Percentiles rank a stretch among this genome's conserved stretches.
phyloP scores from a whole-genome alignment of 2,329 filamentous ascomycete genomes.

The Massarina eburnea region DNA sequence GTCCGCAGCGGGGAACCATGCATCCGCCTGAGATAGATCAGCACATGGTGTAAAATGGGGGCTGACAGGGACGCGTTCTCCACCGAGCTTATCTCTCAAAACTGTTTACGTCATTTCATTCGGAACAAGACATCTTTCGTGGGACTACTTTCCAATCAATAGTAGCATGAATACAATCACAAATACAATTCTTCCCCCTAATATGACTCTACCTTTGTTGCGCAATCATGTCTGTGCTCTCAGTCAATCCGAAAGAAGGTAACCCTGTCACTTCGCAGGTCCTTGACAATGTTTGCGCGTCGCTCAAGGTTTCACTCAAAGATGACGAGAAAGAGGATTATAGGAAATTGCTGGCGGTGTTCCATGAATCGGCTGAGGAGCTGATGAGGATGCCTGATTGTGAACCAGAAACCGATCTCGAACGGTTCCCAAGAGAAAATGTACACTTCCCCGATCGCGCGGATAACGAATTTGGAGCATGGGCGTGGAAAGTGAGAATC shows the following conservation, averaged over 20 bases:
- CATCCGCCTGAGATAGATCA: neutral
- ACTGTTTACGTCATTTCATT: too few species aligned
- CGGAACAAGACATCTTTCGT: too few species aligned
- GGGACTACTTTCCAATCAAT: too few species aligned
- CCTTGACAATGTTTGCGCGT: slow-evolving; percentile 34
- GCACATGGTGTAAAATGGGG: neutral
- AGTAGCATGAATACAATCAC: too few species aligned
- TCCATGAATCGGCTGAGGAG: slow-evolving; percentile 43
- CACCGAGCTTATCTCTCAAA: neutral
- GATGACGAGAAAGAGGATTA: slow-evolving; percentile 44
- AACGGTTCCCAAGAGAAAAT: slow-evolving; percentile 40
- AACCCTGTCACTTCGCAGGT: slow-evolving; percentile 39
- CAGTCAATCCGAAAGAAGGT: slow-evolving; percentile 31
- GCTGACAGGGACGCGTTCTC: neutral
- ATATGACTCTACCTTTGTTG: too few species aligned
- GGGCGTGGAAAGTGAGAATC: slow-evolving; percentile 48
- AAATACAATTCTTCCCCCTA: too few species aligned
- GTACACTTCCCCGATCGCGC: slow-evolving; percentile 35
- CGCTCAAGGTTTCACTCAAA: slow-evolving; percentile 37
- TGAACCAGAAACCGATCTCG: slow-evolving; percentile 31
- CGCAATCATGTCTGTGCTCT: slow-evolving; percentile 44
- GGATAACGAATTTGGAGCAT: slow-evolving; percentile 45
- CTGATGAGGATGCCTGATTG: slow-evolving; percentile 44
- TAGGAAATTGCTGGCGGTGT: slow-evolving; percentile 40
- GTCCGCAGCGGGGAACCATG: neutral